A percentile compares a stretch with the other conserved stretches of the same genome.
Evolutionary conservation across 2,329 filamentous ascomycete genomes (phyloP).

Genomic region (Cladosporium sp.): DNA sequence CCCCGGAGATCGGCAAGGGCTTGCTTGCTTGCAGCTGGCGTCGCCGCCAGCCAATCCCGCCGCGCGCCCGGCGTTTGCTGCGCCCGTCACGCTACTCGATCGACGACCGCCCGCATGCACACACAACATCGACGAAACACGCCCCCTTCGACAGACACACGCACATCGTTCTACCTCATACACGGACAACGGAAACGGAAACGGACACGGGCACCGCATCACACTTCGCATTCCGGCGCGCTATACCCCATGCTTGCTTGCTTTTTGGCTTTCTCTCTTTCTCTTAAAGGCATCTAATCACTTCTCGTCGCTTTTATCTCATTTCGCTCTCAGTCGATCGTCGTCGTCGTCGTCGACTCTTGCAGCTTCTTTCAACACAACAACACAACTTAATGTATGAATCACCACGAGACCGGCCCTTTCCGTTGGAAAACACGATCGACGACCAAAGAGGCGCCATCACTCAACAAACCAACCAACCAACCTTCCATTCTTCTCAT

Average conservation of each 20-base stretch:
- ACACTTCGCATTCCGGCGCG: constrained; percentile 6
- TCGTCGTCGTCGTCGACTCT: neutral
- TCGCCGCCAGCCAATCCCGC: neutral
- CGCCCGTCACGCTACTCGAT: no score
- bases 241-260: constrained; percentile 4
- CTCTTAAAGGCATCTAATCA: neutral
- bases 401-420: constrained; percentile 1
- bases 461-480: no score
- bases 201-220: neutral
- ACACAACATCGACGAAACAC: neutral
- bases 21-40: neutral
- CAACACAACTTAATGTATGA: constrained; percentile 8
- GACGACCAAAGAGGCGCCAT: no score
- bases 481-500: no score
- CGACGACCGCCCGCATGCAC: neutral
- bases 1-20: constrained; percentile 10
- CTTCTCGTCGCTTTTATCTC: neutral
- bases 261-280: neutral
- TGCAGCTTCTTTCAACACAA: neutral
- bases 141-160: neutral
- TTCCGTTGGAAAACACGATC: no score
- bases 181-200: neutral
- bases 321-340: neutral
- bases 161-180: neutral
- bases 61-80: neutral